Evolutionary conservation across 1,139 yeast species (phyloP).

Genomic region (Nakaseomyces delphensis): DNA sequence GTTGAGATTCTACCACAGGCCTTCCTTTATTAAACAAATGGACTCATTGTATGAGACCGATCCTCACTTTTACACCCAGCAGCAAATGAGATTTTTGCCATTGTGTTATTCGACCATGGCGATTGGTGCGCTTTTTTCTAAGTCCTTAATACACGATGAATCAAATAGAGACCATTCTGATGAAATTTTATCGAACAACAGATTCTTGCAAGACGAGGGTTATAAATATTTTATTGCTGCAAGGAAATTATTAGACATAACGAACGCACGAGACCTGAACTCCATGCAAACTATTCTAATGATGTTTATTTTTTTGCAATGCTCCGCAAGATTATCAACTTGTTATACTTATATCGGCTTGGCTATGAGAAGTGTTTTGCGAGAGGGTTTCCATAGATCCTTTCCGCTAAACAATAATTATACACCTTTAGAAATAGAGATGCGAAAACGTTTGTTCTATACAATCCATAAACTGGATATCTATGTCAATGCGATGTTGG

Average conservation of each 20-base stretch:
- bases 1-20: conserved; percentile 80
- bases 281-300: conserved; percentile 66
- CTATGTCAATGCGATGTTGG: conserved; percentile 80
- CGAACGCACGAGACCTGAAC: conserved; percentile 54
- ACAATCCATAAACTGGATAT: conserved; percentile 88
- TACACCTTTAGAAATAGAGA: conserved; percentile 78
- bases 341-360: conserved; percentile 92
- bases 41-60: conserved; percentile 57
- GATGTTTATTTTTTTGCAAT: conserved; percentile 70
- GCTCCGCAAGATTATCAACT: conserved; percentile 82
- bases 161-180: conserved; percentile 35
- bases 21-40: conserved; percentile 58
- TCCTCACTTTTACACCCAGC: conserved; percentile 54
- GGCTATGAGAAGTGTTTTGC: conserved; percentile 74
- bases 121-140: conserved; percentile 65
- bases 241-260: conserved; percentile 66
- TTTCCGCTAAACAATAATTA: conserved; percentile 39
- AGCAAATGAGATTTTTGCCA: conserved; percentile 65
- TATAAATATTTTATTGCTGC: conserved; percentile 84
- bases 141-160: conserved; percentile 40
- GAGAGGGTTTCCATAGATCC: conserved; percentile 82
- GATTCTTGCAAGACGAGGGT: conserved; percentile 65
- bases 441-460: conserved; percentile 77
- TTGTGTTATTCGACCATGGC: conserved; percentile 67
- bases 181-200: conserved; percentile 32